Evolutionary conservation across 2,329 filamentous ascomycete genomes (phyloP), one percentile per base, ranked within the genome.

Genomic region (Tolypocladium nubicola): DNA sequence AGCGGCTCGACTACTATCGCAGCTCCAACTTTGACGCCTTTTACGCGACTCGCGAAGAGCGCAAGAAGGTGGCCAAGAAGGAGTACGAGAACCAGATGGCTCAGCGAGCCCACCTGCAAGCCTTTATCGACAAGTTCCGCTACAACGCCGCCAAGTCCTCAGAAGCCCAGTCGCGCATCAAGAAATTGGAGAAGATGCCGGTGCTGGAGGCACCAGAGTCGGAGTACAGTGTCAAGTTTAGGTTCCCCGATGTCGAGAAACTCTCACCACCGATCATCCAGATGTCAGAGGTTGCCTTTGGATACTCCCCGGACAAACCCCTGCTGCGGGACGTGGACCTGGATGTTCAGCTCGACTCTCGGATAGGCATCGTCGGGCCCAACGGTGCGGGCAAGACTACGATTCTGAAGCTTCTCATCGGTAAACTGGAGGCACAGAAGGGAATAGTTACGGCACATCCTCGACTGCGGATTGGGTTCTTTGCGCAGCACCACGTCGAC

Each of bases 41-140:
- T 80, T 99, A 99, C 71, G 91, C 92, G 9, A 97, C 94, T 26
- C 94, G 91, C 68, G 94, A 99, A 73, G 94, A 99, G 75, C 87
- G 94, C 62, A 89, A 93, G 71, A 99, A 99, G 85, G 92, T 89
- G 52, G 91, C 92, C 49, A 93, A 94, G 80, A 87, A 90, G 67
- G 94, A 99, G 74, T 99, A 99, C 75, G 94, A 99, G 75, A 97
- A 95, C 74, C 94, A 99, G 70, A 96, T 97, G 90, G 90, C 82
- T 1, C 85, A 93, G 73, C 84, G 94, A 65, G 90, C 91, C 38
- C 94, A 99, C 79, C 76, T 99, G 61, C 94, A 99, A 77, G 87
- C 90, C 35, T 99, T 99, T 75, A 99, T 99, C 76, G 94, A 99
- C 82, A 99, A 99, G 76, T 99, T 99, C 81, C 86, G 94, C 56